A percentile compares a stretch with the other conserved stretches of the same genome.
Evolutionary conservation across 805 yeast genomes (phyloP).

Genomic region (Nakazawaea anatomiae): DNA sequence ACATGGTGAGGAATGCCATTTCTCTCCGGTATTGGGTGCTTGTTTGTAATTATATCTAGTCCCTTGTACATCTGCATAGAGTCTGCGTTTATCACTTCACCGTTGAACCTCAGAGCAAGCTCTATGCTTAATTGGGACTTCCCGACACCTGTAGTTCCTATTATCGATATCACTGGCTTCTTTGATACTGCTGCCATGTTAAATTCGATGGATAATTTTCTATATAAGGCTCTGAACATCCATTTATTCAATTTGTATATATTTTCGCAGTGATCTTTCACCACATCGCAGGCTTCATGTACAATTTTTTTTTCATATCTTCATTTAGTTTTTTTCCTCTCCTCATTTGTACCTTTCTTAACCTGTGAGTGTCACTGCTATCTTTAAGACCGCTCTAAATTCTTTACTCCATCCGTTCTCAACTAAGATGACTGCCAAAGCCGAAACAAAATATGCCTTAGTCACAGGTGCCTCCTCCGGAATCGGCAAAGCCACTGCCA

Average conservation of each 20-base stretch:
- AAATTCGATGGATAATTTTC: background rate
- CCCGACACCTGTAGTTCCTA: constrained; percentile 95
- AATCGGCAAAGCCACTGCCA: constrained; percentile 44
- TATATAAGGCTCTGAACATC: background rate
- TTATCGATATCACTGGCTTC: constrained; percentile 21
- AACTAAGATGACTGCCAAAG: background rate
- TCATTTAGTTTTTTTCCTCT: background rate
- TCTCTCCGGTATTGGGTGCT: constrained; percentile 80
- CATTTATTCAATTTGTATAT: background rate
- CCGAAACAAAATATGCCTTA: constrained; percentile 22
- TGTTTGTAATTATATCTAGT: constrained; percentile 76
- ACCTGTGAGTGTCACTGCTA: background rate
- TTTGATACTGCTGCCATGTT: background rate
- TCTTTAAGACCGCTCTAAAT: background rate
- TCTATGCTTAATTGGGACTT: constrained; percentile 84
- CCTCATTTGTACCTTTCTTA: background rate
- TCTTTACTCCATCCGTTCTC: background rate
- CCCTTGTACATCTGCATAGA: constrained; percentile 91
- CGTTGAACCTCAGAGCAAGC: constrained; percentile 67
- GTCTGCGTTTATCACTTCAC: constrained; percentile 92
- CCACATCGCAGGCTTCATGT: too few relatives aligned
- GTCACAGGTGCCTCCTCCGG: constrained; percentile 56
- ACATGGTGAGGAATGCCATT: constrained; percentile 78
- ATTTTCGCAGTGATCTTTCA: too few relatives aligned
- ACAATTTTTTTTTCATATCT: too few relatives aligned